Conservation (phyloP, 1,139 yeast species). For the Lodderomyces oxycetoniae region DNA sequence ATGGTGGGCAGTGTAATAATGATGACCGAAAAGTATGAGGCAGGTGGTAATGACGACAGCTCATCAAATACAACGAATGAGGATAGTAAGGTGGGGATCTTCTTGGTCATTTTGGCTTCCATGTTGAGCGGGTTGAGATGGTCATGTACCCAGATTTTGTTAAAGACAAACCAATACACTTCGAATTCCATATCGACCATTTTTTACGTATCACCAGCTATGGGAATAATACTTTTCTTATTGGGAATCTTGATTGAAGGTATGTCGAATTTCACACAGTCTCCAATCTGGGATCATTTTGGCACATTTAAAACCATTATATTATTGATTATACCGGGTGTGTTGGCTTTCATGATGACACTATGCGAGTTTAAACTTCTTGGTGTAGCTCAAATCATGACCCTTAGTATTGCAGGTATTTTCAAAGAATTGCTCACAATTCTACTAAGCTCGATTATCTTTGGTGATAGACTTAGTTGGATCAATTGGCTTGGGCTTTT, state of each 20-base stretch:
- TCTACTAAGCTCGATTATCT: slow-evolving; percentile 60
- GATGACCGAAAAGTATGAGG: slow-evolving; percentile 61
- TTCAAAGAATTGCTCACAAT: slow-evolving; percentile 88
- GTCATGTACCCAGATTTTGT: slow-evolving; percentile 85
- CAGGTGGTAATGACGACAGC: slow-evolving; percentile 6
- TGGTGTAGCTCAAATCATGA: slow-evolving; percentile 77
- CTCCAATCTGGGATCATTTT: slow-evolving; percentile 59
- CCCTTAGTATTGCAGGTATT: slow-evolving; percentile 86
- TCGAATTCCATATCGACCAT: slow-evolving; percentile 80
- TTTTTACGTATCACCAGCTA: slow-evolving; percentile 76
- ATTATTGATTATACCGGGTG: slow-evolving; percentile 73
- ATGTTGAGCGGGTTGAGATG: slow-evolving; percentile 87
- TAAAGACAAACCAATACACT: slow-evolving; percentile 53
- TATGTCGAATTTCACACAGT: slow-evolving; percentile 42
- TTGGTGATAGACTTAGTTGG: slow-evolving; percentile 66
- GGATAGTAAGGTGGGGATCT: slow-evolving; percentile 47
- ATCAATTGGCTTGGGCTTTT: slow-evolving; percentile 72
- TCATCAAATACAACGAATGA: slow-evolving; percentile 15
- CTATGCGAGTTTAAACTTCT: slow-evolving; percentile 80
- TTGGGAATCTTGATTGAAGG: slow-evolving; percentile 70
- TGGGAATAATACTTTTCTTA: slow-evolving; percentile 58
- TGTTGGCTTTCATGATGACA: slow-evolving; percentile 86
- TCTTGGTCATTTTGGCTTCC: slow-evolving; percentile 72
- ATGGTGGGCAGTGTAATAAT: slow-evolving; percentile 81
- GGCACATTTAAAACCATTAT: slow-evolving; percentile 53